Percentiles rank a stretch among this genome's conserved stretches.
Evolutionary conservation across 1,139 yeast species (phyloP).

Genomic region (Yamadazyma buinensis): DNA sequence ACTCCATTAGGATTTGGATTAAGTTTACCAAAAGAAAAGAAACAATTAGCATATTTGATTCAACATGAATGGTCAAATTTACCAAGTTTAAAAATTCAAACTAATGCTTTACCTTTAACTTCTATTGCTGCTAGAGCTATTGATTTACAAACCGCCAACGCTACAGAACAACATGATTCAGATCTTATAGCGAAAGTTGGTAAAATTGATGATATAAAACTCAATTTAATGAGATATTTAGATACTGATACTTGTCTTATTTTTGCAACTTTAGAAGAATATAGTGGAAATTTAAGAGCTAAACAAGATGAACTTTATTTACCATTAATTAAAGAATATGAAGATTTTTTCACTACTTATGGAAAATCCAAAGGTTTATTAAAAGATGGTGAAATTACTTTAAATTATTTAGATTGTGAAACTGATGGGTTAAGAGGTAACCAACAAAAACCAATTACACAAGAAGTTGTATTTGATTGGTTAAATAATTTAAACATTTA

Average conservation of each 20-base stretch:
- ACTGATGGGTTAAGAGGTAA: constrained; percentile 78
- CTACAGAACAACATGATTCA: constrained; percentile 25
- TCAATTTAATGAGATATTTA: constrained; percentile 66
- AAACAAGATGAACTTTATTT: constrained; percentile 74
- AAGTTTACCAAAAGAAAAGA: constrained; percentile 57
- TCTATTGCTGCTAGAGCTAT: constrained; percentile 83
- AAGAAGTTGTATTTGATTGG: constrained; percentile 63
- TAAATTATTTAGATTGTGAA: constrained; percentile 75
- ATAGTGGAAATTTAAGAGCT: constrained; percentile 73
- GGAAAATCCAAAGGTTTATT: constrained; percentile 26
- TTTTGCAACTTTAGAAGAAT: constrained; percentile 77
- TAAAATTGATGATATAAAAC: constrained; percentile 49
- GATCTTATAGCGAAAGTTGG: constrained; percentile 61
- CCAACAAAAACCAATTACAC: constrained; percentile 58
- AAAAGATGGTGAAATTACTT: constrained; percentile 24
- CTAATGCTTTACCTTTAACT: constrained; percentile 81
- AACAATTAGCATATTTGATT: constrained; percentile 66
- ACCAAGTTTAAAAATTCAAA: constrained; percentile 68
- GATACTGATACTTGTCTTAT: constrained; percentile 93
- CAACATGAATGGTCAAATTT: constrained; percentile 87
- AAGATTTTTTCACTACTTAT: constrained; percentile 50
- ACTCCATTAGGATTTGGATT: constrained; percentile 81
- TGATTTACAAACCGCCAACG: constrained; percentile 48
- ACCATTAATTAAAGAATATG: constrained; percentile 70
- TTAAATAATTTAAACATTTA: constrained; percentile 59